Percentiles rank a stretch among this genome's conserved stretches.
Conservation (phyloP, 2,329 filamentous ascomycete species). For the Ceratocystis cacaofunesta region DNA sequence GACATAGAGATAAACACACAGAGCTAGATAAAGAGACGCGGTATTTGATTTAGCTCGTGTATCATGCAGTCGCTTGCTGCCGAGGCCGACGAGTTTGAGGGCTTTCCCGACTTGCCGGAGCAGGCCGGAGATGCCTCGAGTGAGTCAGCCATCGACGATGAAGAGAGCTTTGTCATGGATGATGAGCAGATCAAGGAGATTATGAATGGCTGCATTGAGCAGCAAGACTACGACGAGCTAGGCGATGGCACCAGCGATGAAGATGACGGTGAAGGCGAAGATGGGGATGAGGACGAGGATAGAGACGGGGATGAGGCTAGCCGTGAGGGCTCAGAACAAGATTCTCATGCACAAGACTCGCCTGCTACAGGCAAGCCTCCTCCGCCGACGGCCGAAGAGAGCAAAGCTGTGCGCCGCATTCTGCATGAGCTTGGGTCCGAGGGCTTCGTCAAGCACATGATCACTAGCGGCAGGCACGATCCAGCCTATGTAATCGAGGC, state of each 20-base stretch:
- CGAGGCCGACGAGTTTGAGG: slow-evolving; percentile 10
- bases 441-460: slow-evolving; percentile 4
- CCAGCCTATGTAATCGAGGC: slow-evolving; percentile 8
- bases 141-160: background rate
- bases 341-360: background rate
- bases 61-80: background rate
- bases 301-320: background rate
- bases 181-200: slow-evolving; percentile 15
- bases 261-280: background rate
- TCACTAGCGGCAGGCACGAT: slow-evolving; percentile 1
- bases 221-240: background rate
- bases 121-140: background rate
- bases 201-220: slow-evolving; percentile 15
- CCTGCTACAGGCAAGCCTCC: background rate
- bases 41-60: background rate
- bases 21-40: too few relatives aligned
- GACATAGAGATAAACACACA: too few relatives aligned
- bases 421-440: slow-evolving; percentile 12
- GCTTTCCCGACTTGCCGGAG: slow-evolving; percentile 5
- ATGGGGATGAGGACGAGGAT: background rate
- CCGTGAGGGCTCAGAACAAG: too few relatives aligned
- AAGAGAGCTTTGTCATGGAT: slow-evolving; percentile 8
- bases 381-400: background rate
- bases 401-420: slow-evolving; percentile 6
- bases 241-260: background rate